Conservation (phyloP, 2,329 filamentous ascomycete genomes). For the Claviceps maximensis region DNA sequence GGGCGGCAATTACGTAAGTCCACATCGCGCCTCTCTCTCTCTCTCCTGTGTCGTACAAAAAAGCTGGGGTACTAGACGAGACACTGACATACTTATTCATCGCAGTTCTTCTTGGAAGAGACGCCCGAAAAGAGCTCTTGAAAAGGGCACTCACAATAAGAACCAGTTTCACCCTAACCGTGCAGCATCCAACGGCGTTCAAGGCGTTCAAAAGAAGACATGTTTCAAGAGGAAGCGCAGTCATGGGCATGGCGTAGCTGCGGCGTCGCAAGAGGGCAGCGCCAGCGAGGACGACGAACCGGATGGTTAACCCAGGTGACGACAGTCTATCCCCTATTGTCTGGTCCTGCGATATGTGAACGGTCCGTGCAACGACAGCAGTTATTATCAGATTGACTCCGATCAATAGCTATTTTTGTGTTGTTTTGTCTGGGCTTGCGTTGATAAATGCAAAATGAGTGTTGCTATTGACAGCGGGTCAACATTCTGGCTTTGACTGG, state of each 20-base stretch:
- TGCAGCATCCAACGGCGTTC: constrained; percentile 31
- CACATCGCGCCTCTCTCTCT: background rate
- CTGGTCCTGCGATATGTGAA: constrained; percentile 38
- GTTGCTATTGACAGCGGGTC: background rate
- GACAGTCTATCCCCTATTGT: constrained; percentile 55
- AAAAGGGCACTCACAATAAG: constrained; percentile 37
- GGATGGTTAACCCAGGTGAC: constrained; percentile 45
- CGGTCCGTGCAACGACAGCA: background rate
- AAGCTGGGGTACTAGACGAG: background rate
- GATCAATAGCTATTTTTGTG: background rate
- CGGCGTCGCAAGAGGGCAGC: constrained; percentile 31
- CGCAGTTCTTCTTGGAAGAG: constrained; percentile 89
- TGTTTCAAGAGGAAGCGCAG: constrained; percentile 16
- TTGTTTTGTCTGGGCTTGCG: background rate
- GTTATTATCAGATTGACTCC: background rate
- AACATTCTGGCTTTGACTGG: background rate
- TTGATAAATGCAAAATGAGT: background rate
- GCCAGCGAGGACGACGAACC: constrained; percentile 53
- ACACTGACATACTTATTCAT: background rate
- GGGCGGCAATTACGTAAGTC: constrained; percentile 77
- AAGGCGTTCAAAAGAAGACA: constrained; percentile 24
- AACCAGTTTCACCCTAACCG: constrained; percentile 17
- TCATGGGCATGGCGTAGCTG: constrained; percentile 17
- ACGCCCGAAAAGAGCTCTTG: constrained; percentile 38
- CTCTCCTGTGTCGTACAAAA: background rate